Percentiles rank a stretch among this genome's conserved stretches.
Conservation (phyloP, 78 protist genomes). For the Dictyostelium brefeldianum region DNA sequence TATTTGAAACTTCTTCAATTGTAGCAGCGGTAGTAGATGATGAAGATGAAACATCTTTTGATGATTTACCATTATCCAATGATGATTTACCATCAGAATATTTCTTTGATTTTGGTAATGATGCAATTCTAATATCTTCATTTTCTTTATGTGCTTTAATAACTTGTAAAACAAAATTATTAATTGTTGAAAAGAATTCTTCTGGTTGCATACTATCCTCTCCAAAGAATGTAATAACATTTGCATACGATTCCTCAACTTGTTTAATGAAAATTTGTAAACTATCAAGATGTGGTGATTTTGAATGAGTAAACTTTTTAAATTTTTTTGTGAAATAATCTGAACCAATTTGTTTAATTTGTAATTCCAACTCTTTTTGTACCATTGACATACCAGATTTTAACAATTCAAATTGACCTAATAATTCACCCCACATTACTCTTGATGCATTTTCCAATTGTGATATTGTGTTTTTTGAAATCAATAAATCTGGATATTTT, state of each 20-base stretch:
- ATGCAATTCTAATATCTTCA: not conserved
- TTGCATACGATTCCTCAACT: slow-evolving; percentile 39
- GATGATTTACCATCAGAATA: not conserved
- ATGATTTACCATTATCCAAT: not conserved
- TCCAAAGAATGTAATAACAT: slow-evolving; percentile 9
- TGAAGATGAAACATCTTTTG: not conserved
- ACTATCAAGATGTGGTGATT: not conserved
- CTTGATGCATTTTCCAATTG: slow-evolving; percentile 42
- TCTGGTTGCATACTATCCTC: slow-evolving; percentile 64
- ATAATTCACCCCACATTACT: slow-evolving; percentile 31
- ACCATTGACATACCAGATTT: slow-evolving; percentile 37
- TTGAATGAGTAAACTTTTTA: slow-evolving; percentile 1
- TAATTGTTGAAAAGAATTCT: slow-evolving; percentile 46
- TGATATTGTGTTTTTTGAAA: slow-evolving; percentile 8
- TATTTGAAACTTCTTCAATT: not conserved
- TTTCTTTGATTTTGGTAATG: slow-evolving; percentile 13
- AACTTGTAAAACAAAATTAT: slow-evolving; percentile 6
- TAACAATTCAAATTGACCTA: slow-evolving; percentile 2
- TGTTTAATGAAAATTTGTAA: slow-evolving; percentile 23
- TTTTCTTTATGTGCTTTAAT: slow-evolving; percentile 39
- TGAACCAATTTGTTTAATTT: slow-evolving; percentile 24
- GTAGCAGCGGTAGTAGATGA: not conserved
- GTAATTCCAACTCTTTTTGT: slow-evolving; percentile 51
- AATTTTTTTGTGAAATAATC: slow-evolving; percentile 32
- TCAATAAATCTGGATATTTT: slow-evolving; percentile 31